phyloP scores from a whole-genome alignment of 192 early-diverging fungal genomes.

The Rhizoclosmatium globosum region DNA sequence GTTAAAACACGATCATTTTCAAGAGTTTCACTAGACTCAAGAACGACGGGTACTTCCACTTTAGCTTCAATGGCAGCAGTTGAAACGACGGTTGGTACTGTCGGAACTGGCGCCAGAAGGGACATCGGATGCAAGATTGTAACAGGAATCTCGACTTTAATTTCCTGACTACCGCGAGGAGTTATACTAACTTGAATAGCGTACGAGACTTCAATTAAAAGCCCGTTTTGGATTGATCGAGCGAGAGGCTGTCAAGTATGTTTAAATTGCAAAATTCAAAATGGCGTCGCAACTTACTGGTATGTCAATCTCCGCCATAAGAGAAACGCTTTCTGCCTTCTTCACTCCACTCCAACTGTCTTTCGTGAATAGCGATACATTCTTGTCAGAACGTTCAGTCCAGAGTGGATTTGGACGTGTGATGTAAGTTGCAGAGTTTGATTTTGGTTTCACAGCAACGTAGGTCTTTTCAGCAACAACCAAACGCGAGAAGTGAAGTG shows the following conservation, averaged over 20 bases:
- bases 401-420: constrained; percentile 21
- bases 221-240: constrained; percentile 43
- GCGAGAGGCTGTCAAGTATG: constrained; percentile 35
- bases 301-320: constrained; percentile 48
- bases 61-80: not conserved
- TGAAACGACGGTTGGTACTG: not conserved
- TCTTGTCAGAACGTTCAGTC: constrained; percentile 20
- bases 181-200: constrained; percentile 47
- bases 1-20: too few species aligned
- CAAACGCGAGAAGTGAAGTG: constrained; percentile 47
- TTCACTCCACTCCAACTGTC: constrained; percentile 51
- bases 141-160: constrained; percentile 51
- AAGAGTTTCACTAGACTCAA: not conserved
- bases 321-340: constrained; percentile 14
- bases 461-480: constrained; percentile 39
- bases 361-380: not conserved
- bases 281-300: constrained; percentile 41
- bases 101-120: not conserved
- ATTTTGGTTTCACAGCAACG: not conserved
- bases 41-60: not conserved
- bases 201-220: constrained; percentile 57
- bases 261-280: not conserved
- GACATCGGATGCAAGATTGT: constrained; percentile 56
- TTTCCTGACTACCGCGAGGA: constrained; percentile 36
- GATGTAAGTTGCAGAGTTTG: constrained; percentile 8